Conservation (phyloP, 352 stramenopile species). For the Plasmopara halstedii region DNA sequence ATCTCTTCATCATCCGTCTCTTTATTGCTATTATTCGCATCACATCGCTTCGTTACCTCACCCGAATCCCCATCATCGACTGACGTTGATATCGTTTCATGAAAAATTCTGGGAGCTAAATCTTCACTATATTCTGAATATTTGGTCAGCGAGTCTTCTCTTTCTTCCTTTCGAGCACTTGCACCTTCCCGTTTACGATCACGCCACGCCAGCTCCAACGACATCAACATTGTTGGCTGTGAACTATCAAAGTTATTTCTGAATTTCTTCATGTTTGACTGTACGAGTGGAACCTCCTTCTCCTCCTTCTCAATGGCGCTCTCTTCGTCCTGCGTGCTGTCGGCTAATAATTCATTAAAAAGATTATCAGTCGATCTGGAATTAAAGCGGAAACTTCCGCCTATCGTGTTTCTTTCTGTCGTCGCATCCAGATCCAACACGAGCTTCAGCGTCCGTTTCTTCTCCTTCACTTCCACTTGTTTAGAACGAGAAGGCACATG, state of each 20-base stretch:
- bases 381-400: slow-evolving; percentile 5
- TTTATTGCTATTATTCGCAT: slow-evolving; percentile 12
- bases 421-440: slow-evolving; percentile 26
- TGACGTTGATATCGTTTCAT: slow-evolving; percentile 2
- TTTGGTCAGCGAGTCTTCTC: slow-evolving; percentile 1
- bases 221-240: slow-evolving; percentile 15
- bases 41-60: slow-evolving; percentile 2
- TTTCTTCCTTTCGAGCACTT: background rate
- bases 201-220: slow-evolving; percentile 17
- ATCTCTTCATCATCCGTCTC: slow-evolving; percentile 18
- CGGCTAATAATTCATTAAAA: slow-evolving; percentile 41
- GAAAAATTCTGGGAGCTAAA: slow-evolving; percentile 15
- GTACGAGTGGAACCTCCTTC: background rate
- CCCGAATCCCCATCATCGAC: background rate
- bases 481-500: slow-evolving; percentile 12
- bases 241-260: slow-evolving; percentile 6
- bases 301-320: background rate
- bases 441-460: slow-evolving; percentile 16
- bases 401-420: slow-evolving; percentile 1
- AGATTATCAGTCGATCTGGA: slow-evolving; percentile 6
- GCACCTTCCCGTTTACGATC: slow-evolving; percentile 13
- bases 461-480: slow-evolving; percentile 3
- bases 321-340: slow-evolving; percentile 48
- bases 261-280: slow-evolving; percentile 1
- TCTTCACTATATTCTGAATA: slow-evolving; percentile 29